These are phyloP conservation scores for Coleophoma cylindrospora DNA, from an alignment of 2,329 filamentous ascomycete species.

Conservation along the genomic window DNA sequence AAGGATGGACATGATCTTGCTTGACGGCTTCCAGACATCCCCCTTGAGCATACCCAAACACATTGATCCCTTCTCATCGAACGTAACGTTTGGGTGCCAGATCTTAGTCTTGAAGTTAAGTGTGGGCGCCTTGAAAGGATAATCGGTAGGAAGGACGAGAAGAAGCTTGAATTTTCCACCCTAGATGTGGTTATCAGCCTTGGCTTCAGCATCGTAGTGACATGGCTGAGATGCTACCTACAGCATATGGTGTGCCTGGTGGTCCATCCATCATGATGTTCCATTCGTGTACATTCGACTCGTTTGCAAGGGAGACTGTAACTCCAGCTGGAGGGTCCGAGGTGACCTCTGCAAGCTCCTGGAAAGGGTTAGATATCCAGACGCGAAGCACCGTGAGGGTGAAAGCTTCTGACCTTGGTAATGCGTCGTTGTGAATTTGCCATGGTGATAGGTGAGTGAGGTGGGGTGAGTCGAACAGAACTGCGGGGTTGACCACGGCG, in stretches of 20 bases:
- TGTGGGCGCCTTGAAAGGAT: slow-evolving; percentile 69
- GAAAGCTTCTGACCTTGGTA: slow-evolving; percentile 12
- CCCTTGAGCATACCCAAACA: slow-evolving; percentile 66
- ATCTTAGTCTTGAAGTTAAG: slow-evolving; percentile 68
- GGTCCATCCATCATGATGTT: slow-evolving; percentile 63
- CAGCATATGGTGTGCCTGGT: slow-evolving; percentile 57
- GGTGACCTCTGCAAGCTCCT: slow-evolving; percentile 59
- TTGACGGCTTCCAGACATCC: slow-evolving; percentile 70
- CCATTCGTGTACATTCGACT: slow-evolving; percentile 64
- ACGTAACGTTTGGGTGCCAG: slow-evolving; percentile 72
- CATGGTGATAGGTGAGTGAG: slow-evolving; percentile 11
- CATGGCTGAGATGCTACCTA: slow-evolving; percentile 31
- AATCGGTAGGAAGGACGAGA: slow-evolving; percentile 62
- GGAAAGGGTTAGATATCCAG: slow-evolving; percentile 1
- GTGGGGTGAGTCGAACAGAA: slow-evolving; percentile 5
- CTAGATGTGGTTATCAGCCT: slow-evolving; percentile 22
- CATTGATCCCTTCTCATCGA: slow-evolving; percentile 70
- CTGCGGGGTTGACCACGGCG: background rate
- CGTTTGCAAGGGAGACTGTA: slow-evolving; percentile 50
- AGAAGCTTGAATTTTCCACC: slow-evolving; percentile 63
- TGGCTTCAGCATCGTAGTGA: background rate
- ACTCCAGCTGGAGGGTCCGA: slow-evolving; percentile 51
- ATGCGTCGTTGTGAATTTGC: slow-evolving; percentile 22
- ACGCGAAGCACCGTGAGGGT: background rate
- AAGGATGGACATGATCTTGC: slow-evolving; percentile 61